Percentiles rank a stretch among this genome's conserved stretches.
Evolutionary conservation across 805 yeast genomes (phyloP).

Genomic region (Nakazawaea anatomiae): DNA sequence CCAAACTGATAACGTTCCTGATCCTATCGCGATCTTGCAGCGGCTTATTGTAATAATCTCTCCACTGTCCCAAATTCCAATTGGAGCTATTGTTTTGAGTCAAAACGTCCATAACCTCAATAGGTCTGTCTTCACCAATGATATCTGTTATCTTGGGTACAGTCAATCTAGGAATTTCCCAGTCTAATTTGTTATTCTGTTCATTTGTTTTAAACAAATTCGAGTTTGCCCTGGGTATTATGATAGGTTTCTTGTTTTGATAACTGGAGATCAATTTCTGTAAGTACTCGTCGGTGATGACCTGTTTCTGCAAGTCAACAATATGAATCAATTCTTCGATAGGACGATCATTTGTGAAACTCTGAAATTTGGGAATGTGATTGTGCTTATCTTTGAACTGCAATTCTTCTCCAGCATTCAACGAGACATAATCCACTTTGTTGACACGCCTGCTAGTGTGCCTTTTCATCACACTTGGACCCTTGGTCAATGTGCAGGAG

Average conservation of each 20-base stretch:
- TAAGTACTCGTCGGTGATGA: constrained; percentile 21
- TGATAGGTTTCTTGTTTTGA: constrained; percentile 23
- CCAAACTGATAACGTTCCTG: constrained; percentile 77
- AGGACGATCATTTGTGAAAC: constrained; percentile 22
- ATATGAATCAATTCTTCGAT: constrained; percentile 21
- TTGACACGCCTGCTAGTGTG: constrained; percentile 45
- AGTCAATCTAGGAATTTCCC: constrained; percentile 46
- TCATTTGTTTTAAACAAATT: constrained; percentile 5
- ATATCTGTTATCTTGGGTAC: constrained; percentile 49
- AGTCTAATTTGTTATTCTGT: constrained; percentile 10
- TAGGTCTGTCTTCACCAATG: constrained; percentile 56
- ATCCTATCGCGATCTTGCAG: constrained; percentile 52
- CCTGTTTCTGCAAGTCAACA: constrained; percentile 18
- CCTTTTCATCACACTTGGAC: constrained; percentile 46
- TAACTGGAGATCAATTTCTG: constrained; percentile 19
- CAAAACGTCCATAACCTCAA: constrained; percentile 87
- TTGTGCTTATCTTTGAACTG: constrained; percentile 53
- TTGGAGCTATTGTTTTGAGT: constrained; percentile 64
- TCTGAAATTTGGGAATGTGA: constrained; percentile 32
- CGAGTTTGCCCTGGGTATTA: constrained; percentile 19
- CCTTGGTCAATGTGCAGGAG: constrained; percentile 36
- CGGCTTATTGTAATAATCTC: constrained; percentile 53
- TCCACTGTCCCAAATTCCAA: constrained; percentile 74
- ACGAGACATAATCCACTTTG: constrained; percentile 69
- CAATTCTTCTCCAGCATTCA: constrained; percentile 64